Percentiles rank a stretch among this genome's conserved stretches.
Evolutionary conservation across 2,329 filamentous ascomycete species (phyloP).

Genomic region (Sphaerulina vaccinii): DNA sequence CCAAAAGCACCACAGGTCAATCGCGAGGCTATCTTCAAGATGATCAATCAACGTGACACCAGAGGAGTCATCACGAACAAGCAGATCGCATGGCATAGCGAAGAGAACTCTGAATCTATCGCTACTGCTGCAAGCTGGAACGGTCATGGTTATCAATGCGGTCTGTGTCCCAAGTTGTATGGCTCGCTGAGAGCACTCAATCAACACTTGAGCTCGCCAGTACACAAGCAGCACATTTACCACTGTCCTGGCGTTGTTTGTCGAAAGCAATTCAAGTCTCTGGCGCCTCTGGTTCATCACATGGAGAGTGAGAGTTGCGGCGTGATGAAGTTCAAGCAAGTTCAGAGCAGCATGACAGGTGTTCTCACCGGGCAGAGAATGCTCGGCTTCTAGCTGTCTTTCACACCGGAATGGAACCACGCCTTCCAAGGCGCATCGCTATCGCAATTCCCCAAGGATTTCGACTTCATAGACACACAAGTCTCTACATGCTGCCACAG

Average conservation of each 20-base stretch:
- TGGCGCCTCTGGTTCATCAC: slow-evolving; percentile 48
- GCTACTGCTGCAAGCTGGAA: slow-evolving; percentile 50
- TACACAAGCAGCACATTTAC: slow-evolving; percentile 51
- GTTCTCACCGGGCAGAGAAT: slow-evolving; percentile 21
- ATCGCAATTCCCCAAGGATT: no score
- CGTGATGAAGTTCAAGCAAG: slow-evolving; percentile 43
- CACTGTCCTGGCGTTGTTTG: slow-evolving; percentile 46
- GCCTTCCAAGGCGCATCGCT: no score
- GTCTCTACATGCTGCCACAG: no score
- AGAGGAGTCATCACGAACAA: slow-evolving; percentile 53
- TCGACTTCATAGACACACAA: no score
- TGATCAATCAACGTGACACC: slow-evolving; percentile 50
- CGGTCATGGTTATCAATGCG: slow-evolving; percentile 51
- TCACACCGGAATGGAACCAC: no score
- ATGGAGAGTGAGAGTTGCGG: slow-evolving; percentile 48
- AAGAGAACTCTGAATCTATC: slow-evolving; percentile 34
- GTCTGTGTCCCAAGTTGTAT: slow-evolving; percentile 54
- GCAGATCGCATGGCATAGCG: slow-evolving; percentile 48
- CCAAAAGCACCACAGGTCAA: slow-evolving; percentile 46
- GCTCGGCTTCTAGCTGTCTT: slow-evolving; percentile 21
- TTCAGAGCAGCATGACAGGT: slow-evolving; percentile 36
- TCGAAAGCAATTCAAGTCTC: slow-evolving; percentile 39
- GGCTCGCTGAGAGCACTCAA: slow-evolving; percentile 41
- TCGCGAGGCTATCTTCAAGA: slow-evolving; percentile 49
- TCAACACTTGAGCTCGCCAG: slow-evolving; percentile 55